Evolutionary conservation across 768 basidiomycete genomes (phyloP).

Genomic region (Pisolithus tinctorius): DNA sequence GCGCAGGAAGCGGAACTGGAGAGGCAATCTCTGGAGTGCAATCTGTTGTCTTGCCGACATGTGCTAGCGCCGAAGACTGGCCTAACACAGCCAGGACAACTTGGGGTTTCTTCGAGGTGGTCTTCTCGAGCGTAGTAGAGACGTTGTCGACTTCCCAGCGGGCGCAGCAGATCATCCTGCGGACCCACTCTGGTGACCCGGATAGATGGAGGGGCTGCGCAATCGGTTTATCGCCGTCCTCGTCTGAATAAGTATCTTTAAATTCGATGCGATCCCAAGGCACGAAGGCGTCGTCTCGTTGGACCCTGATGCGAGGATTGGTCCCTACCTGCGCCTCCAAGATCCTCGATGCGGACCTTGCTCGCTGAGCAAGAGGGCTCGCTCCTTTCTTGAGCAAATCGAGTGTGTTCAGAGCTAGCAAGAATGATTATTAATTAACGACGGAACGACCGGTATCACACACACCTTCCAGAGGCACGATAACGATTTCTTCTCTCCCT

Average conservation of each 20-base stretch:
- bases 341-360: conserved; percentile 81
- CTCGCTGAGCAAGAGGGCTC: conserved; percentile 68
- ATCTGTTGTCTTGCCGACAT: conserved; percentile 21
- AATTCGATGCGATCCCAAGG: conserved; percentile 71
- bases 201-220: conserved; percentile 20
- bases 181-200: conserved; percentile 75
- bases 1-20: conserved; percentile 64
- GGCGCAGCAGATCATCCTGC: conserved; percentile 78
- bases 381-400: conserved; percentile 92
- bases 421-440: conserved; percentile 5
- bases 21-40: conserved; percentile 26
- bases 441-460: background rate
- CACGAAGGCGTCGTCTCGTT: conserved; percentile 76
- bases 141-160: conserved; percentile 65
- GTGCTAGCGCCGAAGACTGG: conserved; percentile 17
- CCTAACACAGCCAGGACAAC: conserved; percentile 59
- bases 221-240: conserved; percentile 19
- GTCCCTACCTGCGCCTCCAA: conserved; percentile 83
- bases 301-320: conserved; percentile 75
- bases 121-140: conserved; percentile 21
- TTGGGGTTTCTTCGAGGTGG: conserved; percentile 29
- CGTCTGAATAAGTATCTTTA: conserved; percentile 26
- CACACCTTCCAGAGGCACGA: conserved; percentile 86
- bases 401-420: conserved; percentile 77
- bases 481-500: conserved; percentile 68